Percentiles rank a stretch among this genome's conserved stretches.
These are phyloP conservation scores for Colletotrichum salicis DNA, from an alignment of 2,329 filamentous ascomycete genomes.

Conservation along the genomic window DNA sequence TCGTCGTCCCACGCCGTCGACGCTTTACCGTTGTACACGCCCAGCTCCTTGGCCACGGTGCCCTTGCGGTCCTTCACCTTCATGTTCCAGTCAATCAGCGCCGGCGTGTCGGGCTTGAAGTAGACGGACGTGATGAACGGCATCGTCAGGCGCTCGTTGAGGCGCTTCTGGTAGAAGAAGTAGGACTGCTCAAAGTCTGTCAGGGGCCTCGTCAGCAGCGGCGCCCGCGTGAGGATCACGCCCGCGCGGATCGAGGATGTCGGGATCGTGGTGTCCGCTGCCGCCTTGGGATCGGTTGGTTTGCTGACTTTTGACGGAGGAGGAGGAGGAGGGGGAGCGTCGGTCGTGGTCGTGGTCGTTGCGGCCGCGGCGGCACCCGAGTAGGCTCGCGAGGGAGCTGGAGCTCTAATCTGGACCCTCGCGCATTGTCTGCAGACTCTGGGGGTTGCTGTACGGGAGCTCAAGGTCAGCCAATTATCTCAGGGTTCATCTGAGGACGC, in stretches of 20 bases:
- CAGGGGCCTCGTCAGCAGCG: slow-evolving; percentile 84
- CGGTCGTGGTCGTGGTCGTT: slow-evolving; percentile 29
- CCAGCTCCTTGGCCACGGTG: slow-evolving; percentile 85
- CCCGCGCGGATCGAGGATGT: slow-evolving; percentile 68
- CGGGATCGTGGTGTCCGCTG: slow-evolving; percentile 8
- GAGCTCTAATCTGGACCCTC: slow-evolving; percentile 41
- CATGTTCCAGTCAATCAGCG: slow-evolving; percentile 88
- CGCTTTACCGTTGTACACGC: slow-evolving; percentile 79
- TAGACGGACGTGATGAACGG: slow-evolving; percentile 94
- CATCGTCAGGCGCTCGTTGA: slow-evolving; percentile 90
- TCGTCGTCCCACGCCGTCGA: slow-evolving; percentile 91
- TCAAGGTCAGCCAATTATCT: slow-evolving; percentile 24
- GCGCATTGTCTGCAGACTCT: slow-evolving; percentile 53
- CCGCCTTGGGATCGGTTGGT: slow-evolving; percentile 39
- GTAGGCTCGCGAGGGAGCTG: slow-evolving; percentile 46
- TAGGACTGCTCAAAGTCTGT: slow-evolving; percentile 91
- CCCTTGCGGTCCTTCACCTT: slow-evolving; percentile 79
- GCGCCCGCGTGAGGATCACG: slow-evolving; percentile 87
- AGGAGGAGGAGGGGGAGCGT: slow-evolving; percentile 35
- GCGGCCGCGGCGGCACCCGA: slow-evolving; percentile 44
- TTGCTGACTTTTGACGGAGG: slow-evolving; percentile 42
- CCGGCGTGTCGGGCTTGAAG: slow-evolving; percentile 89
- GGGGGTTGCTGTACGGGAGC: slow-evolving; percentile 40
- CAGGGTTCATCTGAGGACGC: neutral
- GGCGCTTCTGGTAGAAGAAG: slow-evolving; percentile 96